Evolutionary conservation across 2,329 filamentous ascomycete species (phyloP).

Genomic region (Calonectria ilicicola): DNA sequence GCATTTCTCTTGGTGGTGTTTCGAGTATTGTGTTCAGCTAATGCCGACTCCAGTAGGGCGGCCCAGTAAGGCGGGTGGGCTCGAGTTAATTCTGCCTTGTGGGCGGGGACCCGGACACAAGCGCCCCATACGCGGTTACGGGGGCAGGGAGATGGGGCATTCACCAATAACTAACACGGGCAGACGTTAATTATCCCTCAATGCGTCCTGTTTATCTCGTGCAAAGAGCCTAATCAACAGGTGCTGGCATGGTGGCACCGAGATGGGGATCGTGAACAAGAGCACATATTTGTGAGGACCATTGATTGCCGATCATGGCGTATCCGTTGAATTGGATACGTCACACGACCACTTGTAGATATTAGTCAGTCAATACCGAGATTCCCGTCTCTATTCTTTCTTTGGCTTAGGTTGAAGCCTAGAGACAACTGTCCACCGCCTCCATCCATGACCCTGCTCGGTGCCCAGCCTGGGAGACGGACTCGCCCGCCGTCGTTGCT

Average conservation of each 20-base stretch:
- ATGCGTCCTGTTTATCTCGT: not conserved
- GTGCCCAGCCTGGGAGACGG: slow-evolving; percentile 10
- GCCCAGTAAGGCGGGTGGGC: slow-evolving; percentile 12
- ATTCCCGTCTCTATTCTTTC: slow-evolving; percentile 4
- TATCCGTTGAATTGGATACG: not conserved
- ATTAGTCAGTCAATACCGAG: not conserved
- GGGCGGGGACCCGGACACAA: slow-evolving; percentile 14
- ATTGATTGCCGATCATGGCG: not conserved
- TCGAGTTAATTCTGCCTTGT: slow-evolving; percentile 26
- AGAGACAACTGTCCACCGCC: not conserved
- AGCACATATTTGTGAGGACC: not conserved
- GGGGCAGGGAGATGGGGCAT: not conserved
- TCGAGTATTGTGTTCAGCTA: not conserved
- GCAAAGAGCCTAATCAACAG: not conserved
- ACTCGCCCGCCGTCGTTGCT: not conserved
- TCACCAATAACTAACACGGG: not conserved
- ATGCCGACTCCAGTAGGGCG: not conserved
- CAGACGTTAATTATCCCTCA: not conserved
- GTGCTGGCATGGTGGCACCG: not conserved
- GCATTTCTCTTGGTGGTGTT: not conserved
- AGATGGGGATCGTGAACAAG: not conserved
- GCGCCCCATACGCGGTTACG: not conserved
- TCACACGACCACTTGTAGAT: not conserved
- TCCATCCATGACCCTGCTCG: not conserved
- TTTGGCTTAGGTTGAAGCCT: slow-evolving; percentile 15